These are phyloP conservation scores for Berberis thunbergii DNA, from an alignment of 164 flowering plant genomes.

Conservation along the genomic window DNA sequence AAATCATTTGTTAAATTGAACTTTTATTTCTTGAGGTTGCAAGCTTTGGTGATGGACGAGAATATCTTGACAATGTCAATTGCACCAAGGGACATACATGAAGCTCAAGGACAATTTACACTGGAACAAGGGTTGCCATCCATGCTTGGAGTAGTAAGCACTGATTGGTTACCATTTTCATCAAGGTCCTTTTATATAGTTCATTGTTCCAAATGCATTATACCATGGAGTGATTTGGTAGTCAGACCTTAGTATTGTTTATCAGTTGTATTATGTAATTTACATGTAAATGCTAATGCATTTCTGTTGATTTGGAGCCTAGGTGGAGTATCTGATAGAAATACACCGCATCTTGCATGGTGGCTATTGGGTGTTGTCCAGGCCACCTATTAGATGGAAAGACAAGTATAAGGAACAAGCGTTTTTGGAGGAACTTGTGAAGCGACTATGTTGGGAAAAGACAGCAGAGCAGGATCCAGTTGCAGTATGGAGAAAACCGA, in stretches of 20 bases:
- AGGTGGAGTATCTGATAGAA: constrained; percentile 56
- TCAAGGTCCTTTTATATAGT: constrained; percentile 59
- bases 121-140: constrained; percentile 63
- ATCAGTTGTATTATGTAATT: background rate
- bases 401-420: constrained; percentile 31
- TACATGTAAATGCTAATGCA: background rate
- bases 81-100: constrained; percentile 5
- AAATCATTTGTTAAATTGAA: too few species aligned
- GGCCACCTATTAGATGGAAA: constrained; percentile 32
- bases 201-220: constrained; percentile 52
- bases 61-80: constrained; percentile 58
- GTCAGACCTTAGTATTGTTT: background rate
- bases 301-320: constrained; percentile 1
- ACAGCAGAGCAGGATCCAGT: constrained; percentile 29
- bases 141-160: constrained; percentile 49
- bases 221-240: constrained; percentile 54
- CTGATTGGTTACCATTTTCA: constrained; percentile 47
- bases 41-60: constrained; percentile 46
- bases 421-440: constrained; percentile 36
- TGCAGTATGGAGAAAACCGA: constrained; percentile 53
- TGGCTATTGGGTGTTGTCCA: constrained; percentile 33
- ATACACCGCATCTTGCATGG: constrained; percentile 53
- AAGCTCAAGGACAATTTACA: constrained; percentile 20
- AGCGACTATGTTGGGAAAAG: constrained; percentile 51
- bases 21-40: constrained; percentile 36